Evolutionary conservation across 257 asterid genomes (phyloP).

Genomic region (Przewalskia tangutica): DNA sequence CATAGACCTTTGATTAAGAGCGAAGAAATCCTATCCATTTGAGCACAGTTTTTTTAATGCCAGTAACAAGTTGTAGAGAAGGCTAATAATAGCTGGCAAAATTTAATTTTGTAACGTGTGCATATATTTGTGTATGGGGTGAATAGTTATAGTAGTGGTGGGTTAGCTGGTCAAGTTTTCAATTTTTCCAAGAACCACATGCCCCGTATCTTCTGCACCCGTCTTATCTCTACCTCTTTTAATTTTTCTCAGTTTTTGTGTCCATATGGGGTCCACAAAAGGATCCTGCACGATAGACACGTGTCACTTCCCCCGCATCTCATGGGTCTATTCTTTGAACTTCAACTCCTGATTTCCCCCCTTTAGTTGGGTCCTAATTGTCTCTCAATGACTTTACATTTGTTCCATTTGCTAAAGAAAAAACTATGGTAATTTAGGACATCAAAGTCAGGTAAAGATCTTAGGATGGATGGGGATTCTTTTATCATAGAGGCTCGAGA

Average conservation of each 20-base stretch:
- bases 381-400: too few species aligned
- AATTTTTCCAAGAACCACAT: neutral
- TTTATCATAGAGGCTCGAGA: too few species aligned
- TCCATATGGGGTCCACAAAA: neutral
- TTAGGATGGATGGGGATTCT: too few species aligned
- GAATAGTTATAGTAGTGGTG: neutral
- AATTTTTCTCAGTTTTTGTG: neutral
- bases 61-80: too few species aligned
- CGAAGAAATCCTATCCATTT: too few species aligned
- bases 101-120: neutral
- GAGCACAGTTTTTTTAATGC: too few species aligned
- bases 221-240: neutral
- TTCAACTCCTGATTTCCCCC: neutral
- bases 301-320: neutral
- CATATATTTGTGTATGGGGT: neutral
- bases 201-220: constrained; percentile 1
- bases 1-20: too few species aligned
- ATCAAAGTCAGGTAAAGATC: too few species aligned
- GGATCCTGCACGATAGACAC: neutral
- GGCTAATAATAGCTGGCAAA: neutral
- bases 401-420: too few species aligned
- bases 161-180: neutral
- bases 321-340: neutral
- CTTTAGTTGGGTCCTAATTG: too few species aligned
- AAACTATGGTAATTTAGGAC: too few species aligned